These are phyloP conservation scores for Heterobasidion irregulare DNA, from an alignment of 1,284 basidiomycete genomes.

Conservation along the genomic window DNA sequence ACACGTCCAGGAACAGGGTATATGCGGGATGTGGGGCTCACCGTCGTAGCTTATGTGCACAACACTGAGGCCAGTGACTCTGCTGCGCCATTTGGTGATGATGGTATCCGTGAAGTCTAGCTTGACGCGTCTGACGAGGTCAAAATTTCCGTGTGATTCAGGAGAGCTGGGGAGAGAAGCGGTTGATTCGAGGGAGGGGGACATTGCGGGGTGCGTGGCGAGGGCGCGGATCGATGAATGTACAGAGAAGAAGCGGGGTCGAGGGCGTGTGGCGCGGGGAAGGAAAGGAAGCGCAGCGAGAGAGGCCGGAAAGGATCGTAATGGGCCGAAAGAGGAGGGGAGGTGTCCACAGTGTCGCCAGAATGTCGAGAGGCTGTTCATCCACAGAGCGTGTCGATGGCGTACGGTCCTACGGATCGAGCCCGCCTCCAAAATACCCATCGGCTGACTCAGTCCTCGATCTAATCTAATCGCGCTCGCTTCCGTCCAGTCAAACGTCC, in stretches of 20 bases:
- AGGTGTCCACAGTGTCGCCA: slow-evolving; percentile 1
- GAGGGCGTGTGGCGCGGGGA: background rate
- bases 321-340: background rate
- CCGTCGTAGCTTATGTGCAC: slow-evolving; percentile 83
- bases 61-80: slow-evolving; percentile 68
- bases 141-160: slow-evolving; percentile 65
- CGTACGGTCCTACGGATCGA: background rate
- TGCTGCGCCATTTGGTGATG: slow-evolving; percentile 82
- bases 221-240: background rate
- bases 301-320: background rate
- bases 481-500: background rate
- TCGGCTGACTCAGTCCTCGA: background rate
- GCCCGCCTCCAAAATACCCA: too few relatives aligned
- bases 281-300: background rate
- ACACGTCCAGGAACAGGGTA: background rate
- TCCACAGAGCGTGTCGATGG: background rate
- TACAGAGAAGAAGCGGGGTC: background rate
- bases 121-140: slow-evolving; percentile 65
- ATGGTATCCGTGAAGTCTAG: slow-evolving; percentile 70
- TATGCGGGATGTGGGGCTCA: slow-evolving; percentile 19
- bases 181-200: slow-evolving; percentile 3
- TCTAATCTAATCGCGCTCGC: background rate
- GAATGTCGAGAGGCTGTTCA: slow-evolving; percentile 1
- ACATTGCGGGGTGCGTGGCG: slow-evolving; percentile 5
- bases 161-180: background rate